phyloP scores from a whole-genome alignment of 345 rosid species.

The Brassica incana region DNA sequence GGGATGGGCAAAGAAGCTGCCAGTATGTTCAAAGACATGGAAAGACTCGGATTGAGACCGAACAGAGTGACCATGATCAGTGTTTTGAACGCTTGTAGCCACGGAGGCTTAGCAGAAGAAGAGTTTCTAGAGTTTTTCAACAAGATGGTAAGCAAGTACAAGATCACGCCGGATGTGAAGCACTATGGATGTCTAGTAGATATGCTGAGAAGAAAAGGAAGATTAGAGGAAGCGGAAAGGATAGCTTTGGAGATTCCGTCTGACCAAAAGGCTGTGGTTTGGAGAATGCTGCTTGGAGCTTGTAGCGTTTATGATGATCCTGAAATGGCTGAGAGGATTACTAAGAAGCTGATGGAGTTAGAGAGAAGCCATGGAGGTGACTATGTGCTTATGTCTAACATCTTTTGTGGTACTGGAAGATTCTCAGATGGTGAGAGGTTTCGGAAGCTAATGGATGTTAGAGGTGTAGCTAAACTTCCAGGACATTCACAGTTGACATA shows the following conservation, averaged over 20 bases:
- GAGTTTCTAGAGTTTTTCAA: slow-evolving; percentile 61
- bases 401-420: slow-evolving; percentile 65
- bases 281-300: slow-evolving; percentile 84
- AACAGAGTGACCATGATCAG: slow-evolving; percentile 75
- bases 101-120: slow-evolving; percentile 72
- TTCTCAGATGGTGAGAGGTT: slow-evolving; percentile 60
- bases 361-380: slow-evolving; percentile 80
- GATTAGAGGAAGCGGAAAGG: slow-evolving; percentile 78
- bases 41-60: slow-evolving; percentile 53
- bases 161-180: slow-evolving; percentile 59
- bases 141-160: slow-evolving; percentile 54
- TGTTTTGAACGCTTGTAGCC: slow-evolving; percentile 82
- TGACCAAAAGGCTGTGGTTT: slow-evolving; percentile 56
- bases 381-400: slow-evolving; percentile 70
- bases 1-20: slow-evolving; percentile 82
- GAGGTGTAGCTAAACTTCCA: slow-evolving; percentile 54
- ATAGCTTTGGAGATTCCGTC: slow-evolving; percentile 58
- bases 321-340: slow-evolving; percentile 68
- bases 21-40: slow-evolving; percentile 57
- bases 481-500: slow-evolving; percentile 45
- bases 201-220: slow-evolving; percentile 78
- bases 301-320: slow-evolving; percentile 75
- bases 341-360: slow-evolving; percentile 63
- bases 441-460: slow-evolving; percentile 58
- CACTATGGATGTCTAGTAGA: slow-evolving; percentile 82